Conservation (phyloP, 768 basidiomycete species). For the Suillus bovinus region DNA sequence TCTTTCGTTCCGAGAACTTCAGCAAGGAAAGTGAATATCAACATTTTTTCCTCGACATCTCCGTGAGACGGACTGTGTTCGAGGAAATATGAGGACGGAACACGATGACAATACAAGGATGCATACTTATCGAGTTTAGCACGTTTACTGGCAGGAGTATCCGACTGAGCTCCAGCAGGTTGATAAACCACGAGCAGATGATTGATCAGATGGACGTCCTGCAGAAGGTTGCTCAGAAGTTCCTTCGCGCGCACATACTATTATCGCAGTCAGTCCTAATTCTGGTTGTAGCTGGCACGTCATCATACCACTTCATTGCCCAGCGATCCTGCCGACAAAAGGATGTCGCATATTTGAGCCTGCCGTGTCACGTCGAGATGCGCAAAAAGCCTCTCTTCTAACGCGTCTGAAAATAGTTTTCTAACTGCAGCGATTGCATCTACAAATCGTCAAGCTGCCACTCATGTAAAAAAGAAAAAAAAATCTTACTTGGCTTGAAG, state of each 20-base stretch:
- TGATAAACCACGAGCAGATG: constrained; percentile 52
- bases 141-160: constrained; percentile 62
- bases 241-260: constrained; percentile 50
- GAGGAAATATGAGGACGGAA: not conserved
- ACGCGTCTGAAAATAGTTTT: constrained; percentile 39
- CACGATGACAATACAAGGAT: not conserved
- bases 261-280: constrained; percentile 1
- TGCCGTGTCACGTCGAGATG: constrained; percentile 53
- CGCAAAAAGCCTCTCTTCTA: constrained; percentile 59
- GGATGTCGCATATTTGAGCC: constrained; percentile 50
- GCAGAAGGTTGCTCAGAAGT: constrained; percentile 48
- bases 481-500: constrained; percentile 47
- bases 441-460: constrained; percentile 24
- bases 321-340: constrained; percentile 55
- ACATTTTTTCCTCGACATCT: constrained; percentile 40
- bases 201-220: constrained; percentile 52
- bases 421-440: constrained; percentile 42
- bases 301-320: constrained; percentile 49
- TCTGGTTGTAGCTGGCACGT: not conserved
- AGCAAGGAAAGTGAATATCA: constrained; percentile 56
- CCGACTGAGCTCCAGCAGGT: constrained; percentile 41
- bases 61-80: constrained; percentile 19
- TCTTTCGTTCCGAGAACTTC: constrained; percentile 70
- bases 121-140: constrained; percentile 56
- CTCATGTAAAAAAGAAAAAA: not conserved